phyloP scores from a whole-genome alignment of 331 rosid genomes.

The Telfairia occidentalis region DNA sequence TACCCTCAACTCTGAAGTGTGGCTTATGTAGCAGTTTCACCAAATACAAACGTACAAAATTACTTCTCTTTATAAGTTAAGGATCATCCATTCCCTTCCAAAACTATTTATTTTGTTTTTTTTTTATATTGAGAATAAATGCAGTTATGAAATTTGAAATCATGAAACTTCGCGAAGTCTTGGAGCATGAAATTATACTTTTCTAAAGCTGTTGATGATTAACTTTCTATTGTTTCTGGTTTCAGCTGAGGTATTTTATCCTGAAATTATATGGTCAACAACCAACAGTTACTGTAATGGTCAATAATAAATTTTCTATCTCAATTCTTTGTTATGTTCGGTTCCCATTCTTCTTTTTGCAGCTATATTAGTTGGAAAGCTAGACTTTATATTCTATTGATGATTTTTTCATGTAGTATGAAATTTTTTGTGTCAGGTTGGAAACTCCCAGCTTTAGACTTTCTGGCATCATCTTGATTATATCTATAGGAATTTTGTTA shows the following conservation, averaged over 20 bases:
- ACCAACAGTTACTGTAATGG: background rate
- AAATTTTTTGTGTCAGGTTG: slow-evolving; percentile 53
- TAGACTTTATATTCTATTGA: background rate
- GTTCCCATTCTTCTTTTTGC: background rate
- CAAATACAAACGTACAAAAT: background rate
- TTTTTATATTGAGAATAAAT: too few relatives aligned
- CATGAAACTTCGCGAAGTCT: too few relatives aligned
- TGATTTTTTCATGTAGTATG: slow-evolving; percentile 12
- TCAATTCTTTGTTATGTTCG: background rate
- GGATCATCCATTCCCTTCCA: background rate
- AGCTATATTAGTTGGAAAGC: too few relatives aligned
- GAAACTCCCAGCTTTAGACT: slow-evolving; percentile 75
- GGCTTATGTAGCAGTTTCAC: background rate
- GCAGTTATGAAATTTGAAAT: too few relatives aligned
- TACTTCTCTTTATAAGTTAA: background rate
- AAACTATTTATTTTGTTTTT: background rate
- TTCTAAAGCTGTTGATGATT: background rate
- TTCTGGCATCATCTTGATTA: slow-evolving; percentile 73
- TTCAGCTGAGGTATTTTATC: background rate
- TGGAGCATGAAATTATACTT: background rate
- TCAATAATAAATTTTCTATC: background rate
- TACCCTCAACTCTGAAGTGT: background rate
- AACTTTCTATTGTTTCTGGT: background rate
- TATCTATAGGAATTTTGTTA: slow-evolving; percentile 74
- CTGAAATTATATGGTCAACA: background rate